A percentile compares a stretch with the other conserved stretches of the same genome.
Evolutionary conservation across 495 filamentous ascomycete species (phyloP).

Genomic region (Aspergillus hancockii): DNA sequence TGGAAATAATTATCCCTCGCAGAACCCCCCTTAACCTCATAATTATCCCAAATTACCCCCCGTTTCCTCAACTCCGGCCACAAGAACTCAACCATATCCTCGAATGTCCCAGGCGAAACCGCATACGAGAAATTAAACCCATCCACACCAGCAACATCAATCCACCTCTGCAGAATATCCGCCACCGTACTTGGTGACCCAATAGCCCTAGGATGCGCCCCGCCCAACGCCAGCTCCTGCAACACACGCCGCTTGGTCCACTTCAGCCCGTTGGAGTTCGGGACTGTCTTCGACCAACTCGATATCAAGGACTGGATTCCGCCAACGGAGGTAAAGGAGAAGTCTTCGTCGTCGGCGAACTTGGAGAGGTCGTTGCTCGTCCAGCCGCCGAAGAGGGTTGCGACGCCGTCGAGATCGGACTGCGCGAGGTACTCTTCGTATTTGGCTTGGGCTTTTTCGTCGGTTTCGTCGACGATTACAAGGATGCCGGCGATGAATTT

Average conservation of each 20-base stretch:
- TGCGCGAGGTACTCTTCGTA: conserved; percentile 13
- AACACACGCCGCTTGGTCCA: conserved; percentile 13
- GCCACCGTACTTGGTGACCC: conserved; percentile 38
- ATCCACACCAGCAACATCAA: conserved; percentile 24
- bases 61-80: conserved; percentile 6
- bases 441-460: conserved; percentile 48
- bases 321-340: background rate
- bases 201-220: conserved; percentile 6
- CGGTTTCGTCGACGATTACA: conserved; percentile 31
- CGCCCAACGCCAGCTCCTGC: conserved; percentile 12
- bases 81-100: conserved; percentile 10
- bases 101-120: conserved; percentile 9
- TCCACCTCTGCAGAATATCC: conserved; percentile 47
- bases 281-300: conserved; percentile 12
- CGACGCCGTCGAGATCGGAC: conserved; percentile 9
- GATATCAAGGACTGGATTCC: conserved; percentile 12
- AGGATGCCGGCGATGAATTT: conserved; percentile 15
- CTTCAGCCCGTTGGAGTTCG: conserved; percentile 12
- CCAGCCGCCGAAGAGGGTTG: conserved; percentile 9
- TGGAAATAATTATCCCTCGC: conserved; percentile 10
- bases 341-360: conserved; percentile 14
- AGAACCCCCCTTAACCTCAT: conserved; percentile 2
- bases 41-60: conserved; percentile 10
- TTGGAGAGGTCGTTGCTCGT: conserved; percentile 12
- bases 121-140: conserved; percentile 12